Percentiles rank a stretch among this genome's conserved stretches.
These are phyloP conservation scores for Colletotrichum graminicola DNA, from an alignment of 2,329 filamentous ascomycete species.

Conservation along the genomic window DNA sequence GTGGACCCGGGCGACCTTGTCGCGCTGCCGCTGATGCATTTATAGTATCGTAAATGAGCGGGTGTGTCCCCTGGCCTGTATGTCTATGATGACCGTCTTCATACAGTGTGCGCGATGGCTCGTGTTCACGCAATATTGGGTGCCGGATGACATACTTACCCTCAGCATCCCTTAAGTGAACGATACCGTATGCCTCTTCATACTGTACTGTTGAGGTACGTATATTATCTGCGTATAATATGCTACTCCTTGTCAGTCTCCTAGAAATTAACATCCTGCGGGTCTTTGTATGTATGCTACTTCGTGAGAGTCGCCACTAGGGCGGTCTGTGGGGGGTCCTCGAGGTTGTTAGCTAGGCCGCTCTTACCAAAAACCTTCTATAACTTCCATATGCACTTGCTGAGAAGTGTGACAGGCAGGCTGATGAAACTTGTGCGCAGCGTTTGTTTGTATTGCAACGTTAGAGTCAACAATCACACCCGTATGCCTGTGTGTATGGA, in stretches of 20 bases:
- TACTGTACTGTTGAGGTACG: slow-evolving; percentile 8
- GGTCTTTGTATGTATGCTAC: not conserved
- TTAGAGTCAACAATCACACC: not conserved
- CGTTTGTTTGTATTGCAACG: not conserved
- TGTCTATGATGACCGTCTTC: slow-evolving; percentile 35
- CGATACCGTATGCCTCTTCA: slow-evolving; percentile 57
- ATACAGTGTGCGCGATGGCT: slow-evolving; percentile 42
- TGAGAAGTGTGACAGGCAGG: not conserved
- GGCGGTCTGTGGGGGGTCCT: not conserved
- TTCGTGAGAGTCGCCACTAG: not conserved
- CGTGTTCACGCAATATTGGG: slow-evolving; percentile 52
- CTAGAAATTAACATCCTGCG: not conserved
- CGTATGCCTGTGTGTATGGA: not conserved
- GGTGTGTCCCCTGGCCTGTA: not conserved
- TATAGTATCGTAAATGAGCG: not conserved
- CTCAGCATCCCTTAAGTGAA: slow-evolving; percentile 58
- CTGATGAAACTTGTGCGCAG: not conserved
- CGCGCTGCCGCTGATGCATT: not conserved
- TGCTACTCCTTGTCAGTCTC: not conserved
- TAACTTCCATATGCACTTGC: not conserved
- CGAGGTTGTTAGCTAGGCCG: not conserved
- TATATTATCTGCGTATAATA: not conserved
- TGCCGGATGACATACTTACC: slow-evolving; percentile 62
- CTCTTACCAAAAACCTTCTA: not conserved
- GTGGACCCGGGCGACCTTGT: not conserved